These are phyloP conservation scores for Aspergillus niger DNA, from an alignment of 2,329 filamentous ascomycete genomes.

Conservation along the genomic window DNA sequence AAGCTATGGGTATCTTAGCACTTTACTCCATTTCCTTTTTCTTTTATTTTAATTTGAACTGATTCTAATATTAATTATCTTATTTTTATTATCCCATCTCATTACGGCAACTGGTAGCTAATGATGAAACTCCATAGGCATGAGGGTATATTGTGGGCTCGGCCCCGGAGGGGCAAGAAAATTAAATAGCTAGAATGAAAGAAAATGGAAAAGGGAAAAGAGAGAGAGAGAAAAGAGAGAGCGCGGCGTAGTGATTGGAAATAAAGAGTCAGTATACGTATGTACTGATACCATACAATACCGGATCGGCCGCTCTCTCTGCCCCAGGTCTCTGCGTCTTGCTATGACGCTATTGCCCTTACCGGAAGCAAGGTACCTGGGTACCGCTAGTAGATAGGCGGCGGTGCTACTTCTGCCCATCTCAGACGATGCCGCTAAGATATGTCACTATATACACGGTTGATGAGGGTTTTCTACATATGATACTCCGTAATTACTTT, in stretches of 20 bases:
- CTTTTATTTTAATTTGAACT: neutral
- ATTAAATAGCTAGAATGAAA: neutral
- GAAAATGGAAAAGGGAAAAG: neutral
- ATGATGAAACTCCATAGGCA: neutral
- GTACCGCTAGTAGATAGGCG: neutral
- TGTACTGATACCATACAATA: neutral
- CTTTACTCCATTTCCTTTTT: neutral
- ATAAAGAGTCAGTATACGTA: neutral
- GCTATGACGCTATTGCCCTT: constrained; percentile 12
- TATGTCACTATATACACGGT: neutral
- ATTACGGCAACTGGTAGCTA: no score
- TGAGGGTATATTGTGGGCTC: neutral
- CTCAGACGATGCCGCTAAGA: constrained; percentile 1
- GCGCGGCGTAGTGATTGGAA: neutral
- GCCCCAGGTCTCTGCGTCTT: neutral
- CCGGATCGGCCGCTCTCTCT: neutral
- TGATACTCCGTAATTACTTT: no score
- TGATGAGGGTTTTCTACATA: neutral
- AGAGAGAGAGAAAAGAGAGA: neutral
- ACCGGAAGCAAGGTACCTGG: constrained; percentile 12
- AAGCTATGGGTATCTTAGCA: neutral
- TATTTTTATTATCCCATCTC: no score
- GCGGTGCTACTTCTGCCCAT: neutral
- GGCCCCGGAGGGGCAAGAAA: neutral
- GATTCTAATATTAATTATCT: neutral